Evolutionary conservation across 768 basidiomycete genomes (phyloP).

Genomic region (Lentinula detonsa): DNA sequence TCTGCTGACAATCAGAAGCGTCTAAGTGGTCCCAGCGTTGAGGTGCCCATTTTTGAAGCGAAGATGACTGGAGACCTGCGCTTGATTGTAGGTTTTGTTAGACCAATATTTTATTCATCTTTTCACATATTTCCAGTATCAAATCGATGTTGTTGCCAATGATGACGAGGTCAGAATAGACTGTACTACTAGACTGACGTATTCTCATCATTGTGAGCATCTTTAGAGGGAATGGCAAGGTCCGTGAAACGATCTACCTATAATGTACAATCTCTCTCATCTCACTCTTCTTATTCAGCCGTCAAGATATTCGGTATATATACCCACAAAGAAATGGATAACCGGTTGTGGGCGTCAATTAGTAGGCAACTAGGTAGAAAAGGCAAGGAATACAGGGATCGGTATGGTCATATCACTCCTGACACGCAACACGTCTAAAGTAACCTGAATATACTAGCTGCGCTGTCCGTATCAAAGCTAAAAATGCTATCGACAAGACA

Average conservation of each 20-base stretch:
- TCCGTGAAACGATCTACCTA: background rate
- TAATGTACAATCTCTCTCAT: background rate
- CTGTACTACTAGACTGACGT: background rate
- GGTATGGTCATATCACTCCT: constrained; percentile 24
- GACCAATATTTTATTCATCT: background rate
- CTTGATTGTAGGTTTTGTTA: constrained; percentile 34
- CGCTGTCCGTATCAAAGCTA: constrained; percentile 30
- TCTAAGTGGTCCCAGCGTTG: constrained; percentile 34
- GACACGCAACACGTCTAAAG: too few species aligned
- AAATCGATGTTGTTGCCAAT: constrained; percentile 13
- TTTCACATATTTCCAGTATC: constrained; percentile 11
- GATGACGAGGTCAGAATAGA: constrained; percentile 18
- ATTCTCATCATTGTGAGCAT: background rate
- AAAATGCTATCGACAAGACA: constrained; percentile 31
- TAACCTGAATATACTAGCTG: constrained; percentile 28
- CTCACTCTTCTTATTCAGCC: constrained; percentile 19
- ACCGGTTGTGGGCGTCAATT: constrained; percentile 40
- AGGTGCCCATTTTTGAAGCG: constrained; percentile 62
- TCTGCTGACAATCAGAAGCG: constrained; percentile 64
- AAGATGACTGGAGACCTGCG: constrained; percentile 53
- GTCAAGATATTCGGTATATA: constrained; percentile 47
- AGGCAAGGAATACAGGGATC: constrained; percentile 46
- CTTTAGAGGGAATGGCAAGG: constrained; percentile 17
- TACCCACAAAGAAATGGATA: constrained; percentile 39
- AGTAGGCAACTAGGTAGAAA: constrained; percentile 33